phyloP scores from a whole-genome alignment of 2,329 filamentous ascomycete genomes.

The Xylaria sp. region DNA sequence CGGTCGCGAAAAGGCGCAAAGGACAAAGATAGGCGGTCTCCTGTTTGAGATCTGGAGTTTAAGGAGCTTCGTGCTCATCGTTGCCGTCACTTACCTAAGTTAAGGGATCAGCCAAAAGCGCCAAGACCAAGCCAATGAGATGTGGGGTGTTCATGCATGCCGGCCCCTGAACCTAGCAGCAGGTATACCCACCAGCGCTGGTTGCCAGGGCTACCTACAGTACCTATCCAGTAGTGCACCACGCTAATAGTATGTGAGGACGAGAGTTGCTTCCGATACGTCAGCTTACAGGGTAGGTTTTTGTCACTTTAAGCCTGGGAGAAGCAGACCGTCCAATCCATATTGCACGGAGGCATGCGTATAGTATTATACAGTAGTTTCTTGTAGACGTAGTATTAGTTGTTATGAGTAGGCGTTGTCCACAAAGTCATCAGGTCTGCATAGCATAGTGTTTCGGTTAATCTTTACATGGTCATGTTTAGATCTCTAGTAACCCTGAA shows the following conservation, averaged over 20 bases:
- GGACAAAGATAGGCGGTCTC: neutral
- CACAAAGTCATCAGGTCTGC: too few species aligned
- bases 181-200: conserved; percentile 6
- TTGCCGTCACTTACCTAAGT: conserved; percentile 6
- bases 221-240: too few species aligned
- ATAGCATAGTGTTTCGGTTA: too few species aligned
- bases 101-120: conserved; percentile 15
- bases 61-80: conserved; percentile 26
- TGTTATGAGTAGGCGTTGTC: neutral
- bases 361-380: neutral
- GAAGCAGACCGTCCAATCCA: neutral
- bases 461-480: too few species aligned
- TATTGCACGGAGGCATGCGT: neutral
- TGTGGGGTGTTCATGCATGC: conserved; percentile 33
- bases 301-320: neutral
- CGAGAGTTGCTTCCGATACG: neutral
- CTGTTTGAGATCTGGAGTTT: conserved; percentile 28
- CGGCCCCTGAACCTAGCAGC: conserved; percentile 31
- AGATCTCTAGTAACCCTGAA: too few species aligned
- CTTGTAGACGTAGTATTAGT: neutral
- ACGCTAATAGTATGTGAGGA: too few species aligned
- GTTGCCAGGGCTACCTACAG: conserved; percentile 27
- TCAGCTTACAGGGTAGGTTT: neutral
- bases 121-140: conserved; percentile 25
- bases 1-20: conserved; percentile 23